Base-by-base conservation (phyloP, 345 rosid species). In the Eucalyptus polybractea region DNA sequence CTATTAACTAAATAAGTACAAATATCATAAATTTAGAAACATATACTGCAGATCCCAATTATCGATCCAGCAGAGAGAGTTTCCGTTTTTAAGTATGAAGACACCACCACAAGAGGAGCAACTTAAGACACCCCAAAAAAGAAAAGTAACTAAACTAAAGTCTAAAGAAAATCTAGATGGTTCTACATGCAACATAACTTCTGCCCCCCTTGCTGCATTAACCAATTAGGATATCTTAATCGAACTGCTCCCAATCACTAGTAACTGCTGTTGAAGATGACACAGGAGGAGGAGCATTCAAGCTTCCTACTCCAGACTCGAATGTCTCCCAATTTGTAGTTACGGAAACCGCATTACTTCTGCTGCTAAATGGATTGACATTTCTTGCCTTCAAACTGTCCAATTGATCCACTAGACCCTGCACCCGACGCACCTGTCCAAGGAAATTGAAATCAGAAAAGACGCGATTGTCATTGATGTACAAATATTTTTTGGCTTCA, bases 251-350 rank as follows among this genome's bases (percentile, higher is more conserved):
- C 98, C 98, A 96, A 53, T 95, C 96, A 89, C 93, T 90, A 80
- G 95, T 95, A 60, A 93, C 90, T 88, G 88, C 90, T 37, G 94
- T 92, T 58, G 97, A 91, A 87, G 96, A 72, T 69, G 96, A 89
- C 65, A 89, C 80, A 27, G 95, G 92, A 13, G 94, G 94, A 88
- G 97, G 96, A 40, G 97, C 94, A 90, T 89, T 94, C 91, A 93
- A 93, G 95, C 96, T 97, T 92, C 96, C 99, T 56, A 93, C 91
- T 58, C 95, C 98, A 13, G 95, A 93, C 60, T 93, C 97, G 58
- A 96, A 96, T 29, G 94, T 92, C 92, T 96, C 97, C 99, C 99
- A 97, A 33, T 92, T 93, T 5, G 98, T 96, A 91, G 96, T 90
- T 88, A 96, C 94, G 1, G 95, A 89, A 40, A 91, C 95, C 10